phyloP scores from a whole-genome alignment of 495 filamentous ascomycete genomes.

The Aspergillus campestris region DNA sequence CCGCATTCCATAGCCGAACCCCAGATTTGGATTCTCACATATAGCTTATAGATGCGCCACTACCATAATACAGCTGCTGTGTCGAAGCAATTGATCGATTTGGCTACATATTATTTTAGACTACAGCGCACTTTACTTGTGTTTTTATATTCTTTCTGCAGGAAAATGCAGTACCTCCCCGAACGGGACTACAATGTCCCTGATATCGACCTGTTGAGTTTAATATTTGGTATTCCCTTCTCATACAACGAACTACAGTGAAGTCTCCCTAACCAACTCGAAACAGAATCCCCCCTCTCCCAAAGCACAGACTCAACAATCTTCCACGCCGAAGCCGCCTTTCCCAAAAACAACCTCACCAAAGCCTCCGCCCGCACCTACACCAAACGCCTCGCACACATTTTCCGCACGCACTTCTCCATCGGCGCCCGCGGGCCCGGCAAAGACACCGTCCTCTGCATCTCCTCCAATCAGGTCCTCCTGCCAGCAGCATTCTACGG shows the following conservation, averaged over 20 bases:
- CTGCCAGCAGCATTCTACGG: constrained; percentile 5
- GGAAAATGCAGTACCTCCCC: constrained; percentile 10
- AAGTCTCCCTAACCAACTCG: not conserved
- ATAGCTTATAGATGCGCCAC: no score
- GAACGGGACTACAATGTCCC: constrained; percentile 10
- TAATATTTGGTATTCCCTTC: constrained; percentile 14
- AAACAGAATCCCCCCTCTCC: constrained; percentile 3
- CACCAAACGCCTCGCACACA: constrained; percentile 5
- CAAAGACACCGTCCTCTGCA: constrained; percentile 8
- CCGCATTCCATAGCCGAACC: no score
- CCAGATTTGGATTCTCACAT: no score
- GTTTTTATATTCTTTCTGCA: not conserved
- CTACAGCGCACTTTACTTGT: not conserved
- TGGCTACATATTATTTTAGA: no score
- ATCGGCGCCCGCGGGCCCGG: constrained; percentile 5
- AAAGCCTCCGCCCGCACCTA: constrained; percentile 8
- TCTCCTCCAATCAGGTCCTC: constrained; percentile 10
- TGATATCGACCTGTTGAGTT: constrained; percentile 5
- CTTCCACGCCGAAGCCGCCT: constrained; percentile 9
- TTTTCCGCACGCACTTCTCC: constrained; percentile 5
- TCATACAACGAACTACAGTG: no score
- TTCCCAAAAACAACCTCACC: constrained; percentile 7
- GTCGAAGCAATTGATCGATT: no score
- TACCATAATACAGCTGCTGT: no score
- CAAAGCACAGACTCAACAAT: constrained; percentile 7